Percentiles rank a stretch among this genome's conserved stretches.
These are phyloP conservation scores for Phytophthora cryptogea DNA, from an alignment of 352 stramenopile species.

Conservation along the genomic window DNA sequence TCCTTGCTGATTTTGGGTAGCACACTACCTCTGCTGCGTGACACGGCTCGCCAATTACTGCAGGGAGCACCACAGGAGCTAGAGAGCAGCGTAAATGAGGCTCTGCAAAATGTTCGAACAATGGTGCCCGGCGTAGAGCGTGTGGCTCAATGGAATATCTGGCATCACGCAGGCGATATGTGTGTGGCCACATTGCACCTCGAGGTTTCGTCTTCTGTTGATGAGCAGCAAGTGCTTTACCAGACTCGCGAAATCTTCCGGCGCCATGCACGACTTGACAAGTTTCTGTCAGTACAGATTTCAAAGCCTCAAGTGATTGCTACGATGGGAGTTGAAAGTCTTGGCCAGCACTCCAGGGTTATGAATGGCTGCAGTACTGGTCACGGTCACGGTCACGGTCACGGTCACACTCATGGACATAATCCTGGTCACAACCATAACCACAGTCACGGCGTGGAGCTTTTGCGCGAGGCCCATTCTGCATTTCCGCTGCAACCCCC, in stretches of 20 bases:
- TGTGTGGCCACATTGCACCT: slow-evolving; percentile 67
- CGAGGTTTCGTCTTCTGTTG: slow-evolving; percentile 45
- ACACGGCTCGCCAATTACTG: slow-evolving; percentile 73
- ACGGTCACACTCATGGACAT: slow-evolving; percentile 27
- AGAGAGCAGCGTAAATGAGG: slow-evolving; percentile 45
- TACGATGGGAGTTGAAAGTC: slow-evolving; percentile 5
- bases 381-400: slow-evolving; percentile 21
- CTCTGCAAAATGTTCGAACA: slow-evolving; percentile 53
- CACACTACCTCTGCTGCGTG: slow-evolving; percentile 75
- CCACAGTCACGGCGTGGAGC: slow-evolving; percentile 27
- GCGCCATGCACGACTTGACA: slow-evolving; percentile 42
- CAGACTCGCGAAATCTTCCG: slow-evolving; percentile 55
- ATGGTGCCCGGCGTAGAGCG: slow-evolving; percentile 45
- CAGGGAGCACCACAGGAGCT: slow-evolving; percentile 69
- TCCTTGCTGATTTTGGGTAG: slow-evolving; percentile 85
- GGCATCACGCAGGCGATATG: slow-evolving; percentile 68
- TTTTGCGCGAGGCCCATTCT: slow-evolving; percentile 8
- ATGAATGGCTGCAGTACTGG: slow-evolving; percentile 25
- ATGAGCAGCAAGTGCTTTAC: slow-evolving; percentile 61
- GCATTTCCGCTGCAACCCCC: slow-evolving; percentile 23
- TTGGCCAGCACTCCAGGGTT: slow-evolving; percentile 9
- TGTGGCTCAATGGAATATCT: slow-evolving; percentile 75
- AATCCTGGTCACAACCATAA: slow-evolving; percentile 27
- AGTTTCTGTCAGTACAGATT: slow-evolving; percentile 70
- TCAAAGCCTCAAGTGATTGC: slow-evolving; percentile 43